These are phyloP conservation scores for Boletales sp. DNA, from an alignment of 768 basidiomycete species.

Conservation along the genomic window DNA sequence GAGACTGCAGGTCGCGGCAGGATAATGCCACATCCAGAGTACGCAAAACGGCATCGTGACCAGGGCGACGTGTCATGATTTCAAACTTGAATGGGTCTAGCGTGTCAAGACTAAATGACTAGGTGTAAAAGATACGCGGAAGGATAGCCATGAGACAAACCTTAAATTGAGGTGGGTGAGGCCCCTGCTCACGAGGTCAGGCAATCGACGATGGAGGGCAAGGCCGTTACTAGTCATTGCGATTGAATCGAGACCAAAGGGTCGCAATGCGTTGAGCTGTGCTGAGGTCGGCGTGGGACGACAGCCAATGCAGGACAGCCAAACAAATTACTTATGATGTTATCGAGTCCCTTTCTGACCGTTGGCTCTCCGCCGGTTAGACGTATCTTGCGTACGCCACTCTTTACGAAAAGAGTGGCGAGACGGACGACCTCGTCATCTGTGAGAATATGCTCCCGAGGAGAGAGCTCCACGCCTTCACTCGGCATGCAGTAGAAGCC, in stretches of 20 bases:
- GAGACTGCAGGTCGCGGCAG: slow-evolving; percentile 45
- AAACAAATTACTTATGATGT: slow-evolving; percentile 58
- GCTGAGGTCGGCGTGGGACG: slow-evolving; percentile 35
- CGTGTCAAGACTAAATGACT: slow-evolving; percentile 66
- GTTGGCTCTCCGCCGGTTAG: slow-evolving; percentile 90
- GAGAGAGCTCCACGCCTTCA: slow-evolving; percentile 74
- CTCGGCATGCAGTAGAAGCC: slow-evolving; percentile 93
- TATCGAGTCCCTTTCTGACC: slow-evolving; percentile 67
- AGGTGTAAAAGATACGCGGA: slow-evolving; percentile 1
- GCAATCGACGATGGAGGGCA: slow-evolving; percentile 68
- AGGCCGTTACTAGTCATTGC: slow-evolving; percentile 88
- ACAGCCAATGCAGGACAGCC: not conserved
- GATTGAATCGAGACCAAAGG: slow-evolving; percentile 64
- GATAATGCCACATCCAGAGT: slow-evolving; percentile 61
- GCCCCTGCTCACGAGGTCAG: slow-evolving; percentile 62
- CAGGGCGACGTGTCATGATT: slow-evolving; percentile 75
- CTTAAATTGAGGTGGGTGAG: slow-evolving; percentile 75
- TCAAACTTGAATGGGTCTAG: slow-evolving; percentile 86
- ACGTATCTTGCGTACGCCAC: slow-evolving; percentile 84
- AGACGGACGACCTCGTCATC: slow-evolving; percentile 74
- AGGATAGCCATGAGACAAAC: slow-evolving; percentile 29
- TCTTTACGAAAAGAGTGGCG: slow-evolving; percentile 71
- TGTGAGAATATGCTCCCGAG: slow-evolving; percentile 62
- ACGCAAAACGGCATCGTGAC: slow-evolving; percentile 72
- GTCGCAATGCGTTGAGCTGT: slow-evolving; percentile 57